Evolutionary conservation across 192 early-diverging fungal species (phyloP).

Genomic region (Podila clonocystis): DNA sequence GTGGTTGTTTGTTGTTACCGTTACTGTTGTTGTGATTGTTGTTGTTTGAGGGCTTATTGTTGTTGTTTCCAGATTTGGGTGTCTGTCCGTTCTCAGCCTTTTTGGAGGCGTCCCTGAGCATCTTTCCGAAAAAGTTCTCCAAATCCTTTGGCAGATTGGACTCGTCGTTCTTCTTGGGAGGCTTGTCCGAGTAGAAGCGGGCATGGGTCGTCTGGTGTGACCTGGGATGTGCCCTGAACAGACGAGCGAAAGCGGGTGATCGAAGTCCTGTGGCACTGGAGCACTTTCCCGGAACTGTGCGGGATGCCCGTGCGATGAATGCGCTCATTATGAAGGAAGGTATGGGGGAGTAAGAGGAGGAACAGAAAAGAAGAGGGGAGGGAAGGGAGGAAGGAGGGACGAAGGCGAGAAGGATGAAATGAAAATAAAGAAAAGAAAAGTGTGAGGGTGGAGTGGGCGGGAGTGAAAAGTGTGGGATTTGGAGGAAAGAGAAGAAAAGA

Average conservation of each 20-base stretch:
- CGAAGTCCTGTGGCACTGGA: background rate
- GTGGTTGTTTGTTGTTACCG: constrained; percentile 7
- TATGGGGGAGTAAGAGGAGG: background rate
- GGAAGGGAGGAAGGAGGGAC: background rate
- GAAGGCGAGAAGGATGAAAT: background rate
- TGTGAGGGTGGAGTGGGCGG: background rate
- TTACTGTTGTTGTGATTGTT: constrained; percentile 9
- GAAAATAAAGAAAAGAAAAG: background rate
- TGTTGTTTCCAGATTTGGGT: constrained; percentile 25
- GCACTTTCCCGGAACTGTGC: background rate
- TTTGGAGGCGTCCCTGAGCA: constrained; percentile 42
- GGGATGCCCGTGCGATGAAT: background rate
- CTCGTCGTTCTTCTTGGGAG: constrained; percentile 19
- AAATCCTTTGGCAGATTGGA: constrained; percentile 73
- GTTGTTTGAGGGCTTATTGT: constrained; percentile 20
- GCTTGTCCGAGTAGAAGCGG: constrained; percentile 31
- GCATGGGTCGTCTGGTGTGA: constrained; percentile 5
- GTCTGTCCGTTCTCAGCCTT: constrained; percentile 41
- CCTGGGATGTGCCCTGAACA: background rate
- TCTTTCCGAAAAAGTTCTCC: constrained; percentile 77
- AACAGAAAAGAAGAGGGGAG: background rate
- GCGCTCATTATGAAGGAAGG: background rate
- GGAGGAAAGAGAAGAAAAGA: background rate
- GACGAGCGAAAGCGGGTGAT: background rate
- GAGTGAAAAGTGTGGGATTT: background rate